Conservation (phyloP, 192 early-diverging fungal species). For the Mortierella antarctica region DNA sequence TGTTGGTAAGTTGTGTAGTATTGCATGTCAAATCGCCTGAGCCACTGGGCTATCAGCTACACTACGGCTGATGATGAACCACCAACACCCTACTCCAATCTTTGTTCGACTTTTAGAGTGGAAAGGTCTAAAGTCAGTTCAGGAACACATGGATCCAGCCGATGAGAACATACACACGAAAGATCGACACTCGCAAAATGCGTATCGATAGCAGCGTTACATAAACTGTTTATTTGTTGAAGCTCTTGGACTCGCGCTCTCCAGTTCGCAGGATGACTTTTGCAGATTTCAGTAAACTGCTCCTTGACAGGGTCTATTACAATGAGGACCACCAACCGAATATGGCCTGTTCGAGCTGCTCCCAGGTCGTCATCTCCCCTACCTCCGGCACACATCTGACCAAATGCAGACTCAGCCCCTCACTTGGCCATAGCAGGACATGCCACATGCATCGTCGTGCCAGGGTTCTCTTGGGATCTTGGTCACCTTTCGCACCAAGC, state of each 20-base stretch:
- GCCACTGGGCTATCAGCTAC: too few species aligned
- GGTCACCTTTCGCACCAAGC: slow-evolving; percentile 5
- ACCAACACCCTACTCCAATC: too few species aligned
- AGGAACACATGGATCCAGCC: too few species aligned
- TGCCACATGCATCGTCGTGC: slow-evolving; percentile 52
- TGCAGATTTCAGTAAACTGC: too few species aligned
- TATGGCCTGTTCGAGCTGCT: slow-evolving; percentile 46
- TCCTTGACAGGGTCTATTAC: too few species aligned
- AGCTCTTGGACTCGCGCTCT: too few species aligned
- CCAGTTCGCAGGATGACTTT: too few species aligned
- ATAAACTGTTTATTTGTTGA: too few species aligned
- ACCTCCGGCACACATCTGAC: slow-evolving; percentile 39
- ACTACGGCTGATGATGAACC: too few species aligned
- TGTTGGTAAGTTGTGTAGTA: slow-evolving; percentile 65
- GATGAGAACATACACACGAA: too few species aligned
- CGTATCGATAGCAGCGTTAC: too few species aligned
- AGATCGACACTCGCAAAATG: too few species aligned
- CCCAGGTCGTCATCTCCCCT: slow-evolving; percentile 50
- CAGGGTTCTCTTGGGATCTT: not conserved
- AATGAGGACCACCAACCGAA: slow-evolving; percentile 46
- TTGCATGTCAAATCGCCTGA: not conserved
- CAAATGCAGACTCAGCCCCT: slow-evolving; percentile 41
- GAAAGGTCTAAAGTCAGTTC: not conserved
- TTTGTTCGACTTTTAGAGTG: not conserved
- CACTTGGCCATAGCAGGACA: slow-evolving; percentile 52